Evolutionary conservation across 805 yeast genomes (phyloP), one percentile per base, ranked within the genome.

Genomic region (Yarrowia sp.): DNA sequence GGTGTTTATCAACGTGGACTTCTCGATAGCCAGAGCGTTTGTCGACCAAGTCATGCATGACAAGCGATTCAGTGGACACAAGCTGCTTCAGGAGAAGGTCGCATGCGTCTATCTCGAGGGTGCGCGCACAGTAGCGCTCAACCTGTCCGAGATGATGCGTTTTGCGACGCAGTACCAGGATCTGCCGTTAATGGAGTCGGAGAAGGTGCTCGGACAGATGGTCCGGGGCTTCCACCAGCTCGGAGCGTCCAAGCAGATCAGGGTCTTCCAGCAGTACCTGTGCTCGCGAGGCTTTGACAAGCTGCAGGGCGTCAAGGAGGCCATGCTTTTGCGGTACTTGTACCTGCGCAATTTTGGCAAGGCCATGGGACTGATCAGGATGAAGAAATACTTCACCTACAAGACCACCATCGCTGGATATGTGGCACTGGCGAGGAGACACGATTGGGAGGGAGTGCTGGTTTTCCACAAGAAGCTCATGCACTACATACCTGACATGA

Each of bases 41-140:
- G 42, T 51, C 14, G 33, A 51, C 22, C 58, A 51, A 51, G 42
- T 51, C 13, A 51, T 51, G 58, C 24, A 35, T 24, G 58, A 51
- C 58, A 51, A 51, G 22, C 56, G 56, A 22, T 33, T 21, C 41
- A 21, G 16, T 16, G 2, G 3, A 6, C 25, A 46, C 12, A n/a
- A 32, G 16, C 10, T 5, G 13, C 14, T n/a, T n/a, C 41, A 18
- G 41, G 31, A 13, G 7, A n/a, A 14, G 6, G 56, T 49, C n/a
- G 56, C 31, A 6, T 6, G 6, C n/a, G 5, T 33, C 4, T 49
- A 49, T n/a, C 19, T 49, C 9, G 4, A 35, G 7, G 58, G 58
- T 1, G 24, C 58, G 2, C 58, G 58, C 2, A 33, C 58, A 16
- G 42, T 51, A 12, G 58, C 58, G 6, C 32, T 35, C 10, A 51